Evolutionary conservation across 176 grass and related monocot species (phyloP), one percentile per base, ranked within the genome.

Genomic region (Themeda triandra): DNA sequence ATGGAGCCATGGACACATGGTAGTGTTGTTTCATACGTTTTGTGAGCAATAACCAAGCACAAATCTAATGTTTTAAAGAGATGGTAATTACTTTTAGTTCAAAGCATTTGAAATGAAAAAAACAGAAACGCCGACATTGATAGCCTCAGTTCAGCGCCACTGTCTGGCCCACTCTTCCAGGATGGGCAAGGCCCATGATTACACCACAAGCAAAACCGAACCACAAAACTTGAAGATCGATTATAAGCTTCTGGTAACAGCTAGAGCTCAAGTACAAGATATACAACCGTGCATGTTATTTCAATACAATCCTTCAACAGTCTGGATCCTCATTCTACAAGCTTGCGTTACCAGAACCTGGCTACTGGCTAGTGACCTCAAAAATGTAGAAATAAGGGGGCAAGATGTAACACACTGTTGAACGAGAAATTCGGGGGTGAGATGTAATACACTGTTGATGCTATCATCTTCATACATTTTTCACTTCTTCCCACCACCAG

Each of bases 401-500:
- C 5, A 63, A 63, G 60, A 7, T 15, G 60, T 29, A 63, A n/a
- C n/a, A 63, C 60, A 63, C 25, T 29, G 60, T 63, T 28, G 59
- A 62, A 63, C 18, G 8, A 58, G 54, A 58, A 58, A 58, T 58
- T 58, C 21, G n/a, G 8, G 19, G 69, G 37, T 18, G 81, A 56
- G 80, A 66, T 73, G 63, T 53, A 73, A 35, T 23, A 62, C 13
- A 46, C 48, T 67, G 67, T 80, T 15, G 14, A 70, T 5, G 1
- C 13, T 72, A 3, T 5, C 44, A 32, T 18, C 19, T 75, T 69
- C 31, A 13, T 69, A 37, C 37, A 77, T 46, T 46, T 46, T 83
- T 97, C 71, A 99, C 87, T 99, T 99, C 83, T 99, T 99, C 64
- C 96, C 96, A 11, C 96, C 96, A 7, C 91, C 93, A 78, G 96